Base-by-base conservation (phyloP, 345 rosid species). In the Adansonia digitata region DNA sequence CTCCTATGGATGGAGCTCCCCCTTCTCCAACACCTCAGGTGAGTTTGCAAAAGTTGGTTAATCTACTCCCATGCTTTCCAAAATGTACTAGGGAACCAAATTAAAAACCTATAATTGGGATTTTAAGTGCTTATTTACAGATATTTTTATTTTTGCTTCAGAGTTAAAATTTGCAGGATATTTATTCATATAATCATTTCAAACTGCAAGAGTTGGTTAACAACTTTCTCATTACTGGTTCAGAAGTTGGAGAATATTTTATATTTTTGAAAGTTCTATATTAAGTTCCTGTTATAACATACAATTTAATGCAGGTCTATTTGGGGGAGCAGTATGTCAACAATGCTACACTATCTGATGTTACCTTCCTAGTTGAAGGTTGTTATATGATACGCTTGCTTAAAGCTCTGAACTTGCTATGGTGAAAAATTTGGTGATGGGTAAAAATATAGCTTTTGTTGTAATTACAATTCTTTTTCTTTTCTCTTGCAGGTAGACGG, bases 321-420 rank as follows among this genome's bases (percentile, higher is more conserved):
- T 85, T 95, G 56, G 99, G 99, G 76, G 97, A 91, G 86, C 94
- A 93, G 81, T 95, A 85, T 75, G 97, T 95, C 62, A 95, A 95
- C 88, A 91, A 75, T 76, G 79, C 93, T 71, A 95, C 97, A n/a
- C 79, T 95, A 79, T 95, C 99, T 42, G 99, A 93, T 75, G 97
- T 95, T 68, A 91, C 94, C 43, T 95, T 95, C 88, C 91, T 93
- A 51, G 97, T 95, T 71, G 99, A 95, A 91, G 99, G 99, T 92
- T 85, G 77, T 63, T 20, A 71, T 65, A 31, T 56, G 34, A 26
- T 56, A 17, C 13, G 62, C 62, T 11, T 56, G 17, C 35, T 26
- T 26, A 56, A 56, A 11, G 62, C 18, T 73, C 26, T 60, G 11
- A 22, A 49, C 43, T 68, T 56, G 60, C 49, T 43, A 59, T n/a